Evolutionary conservation across 768 basidiomycete species (phyloP).

Genomic region (Naganishia antarctica): DNA sequence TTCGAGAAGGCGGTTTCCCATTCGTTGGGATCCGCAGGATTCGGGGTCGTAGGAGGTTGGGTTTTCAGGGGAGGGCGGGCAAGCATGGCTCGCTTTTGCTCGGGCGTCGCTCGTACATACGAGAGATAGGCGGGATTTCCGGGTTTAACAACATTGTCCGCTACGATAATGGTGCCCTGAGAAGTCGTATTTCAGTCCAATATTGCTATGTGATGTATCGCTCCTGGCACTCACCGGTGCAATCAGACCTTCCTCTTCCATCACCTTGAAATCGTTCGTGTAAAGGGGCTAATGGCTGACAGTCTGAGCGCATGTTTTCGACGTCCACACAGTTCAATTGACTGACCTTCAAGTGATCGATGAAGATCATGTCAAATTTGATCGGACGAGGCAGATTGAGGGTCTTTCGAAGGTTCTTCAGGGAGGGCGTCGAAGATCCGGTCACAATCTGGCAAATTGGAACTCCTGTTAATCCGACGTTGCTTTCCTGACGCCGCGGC

Average conservation of each 20-base stretch:
- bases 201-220: background rate
- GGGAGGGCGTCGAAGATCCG: slow-evolving; percentile 38
- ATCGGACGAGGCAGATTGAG: slow-evolving; percentile 38
- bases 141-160: slow-evolving; percentile 48
- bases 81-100: slow-evolving; percentile 35
- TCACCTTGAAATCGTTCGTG: slow-evolving; percentile 44
- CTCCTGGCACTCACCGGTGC: slow-evolving; percentile 36
- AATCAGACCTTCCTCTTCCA: slow-evolving; percentile 45
- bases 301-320: too few species aligned
- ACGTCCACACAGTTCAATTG: too few species aligned
- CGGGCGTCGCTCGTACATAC: slow-evolving; percentile 42
- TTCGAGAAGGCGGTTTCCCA: slow-evolving; percentile 41
- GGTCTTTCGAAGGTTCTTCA: slow-evolving; percentile 37
- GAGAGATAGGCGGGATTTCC: slow-evolving; percentile 47
- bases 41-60: slow-evolving; percentile 37
- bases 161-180: slow-evolving; percentile 45
- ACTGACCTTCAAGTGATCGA: slow-evolving; percentile 43
- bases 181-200: background rate
- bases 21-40: slow-evolving; percentile 34
- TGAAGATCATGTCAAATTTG: slow-evolving; percentile 46
- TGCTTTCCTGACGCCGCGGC: too few species aligned
- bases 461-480: background rate
- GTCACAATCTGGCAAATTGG: slow-evolving; percentile 35
- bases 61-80: slow-evolving; percentile 24
- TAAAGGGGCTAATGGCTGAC: slow-evolving; percentile 39